phyloP scores from a whole-genome alignment of 192 early-diverging fungal species.

The Coemansia sp. region DNA sequence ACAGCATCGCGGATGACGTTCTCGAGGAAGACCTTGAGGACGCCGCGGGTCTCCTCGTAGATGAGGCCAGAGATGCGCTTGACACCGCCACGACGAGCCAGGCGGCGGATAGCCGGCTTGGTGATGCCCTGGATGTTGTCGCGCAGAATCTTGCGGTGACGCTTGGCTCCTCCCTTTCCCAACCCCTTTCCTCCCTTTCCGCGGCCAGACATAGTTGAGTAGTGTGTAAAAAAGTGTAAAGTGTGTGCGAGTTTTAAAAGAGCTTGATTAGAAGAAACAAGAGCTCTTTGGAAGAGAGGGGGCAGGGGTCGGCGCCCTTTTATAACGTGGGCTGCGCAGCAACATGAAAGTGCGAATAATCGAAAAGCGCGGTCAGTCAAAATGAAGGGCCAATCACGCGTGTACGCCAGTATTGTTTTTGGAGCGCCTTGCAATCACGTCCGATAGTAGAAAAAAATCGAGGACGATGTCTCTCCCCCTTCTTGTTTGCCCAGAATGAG shows the following conservation, averaged over 20 bases:
- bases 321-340: not conserved
- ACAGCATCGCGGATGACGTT: slow-evolving; percentile 99
- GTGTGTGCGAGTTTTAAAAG: not conserved
- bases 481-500: not conserved
- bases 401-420: not conserved
- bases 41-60: slow-evolving; percentile 98
- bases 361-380: not conserved
- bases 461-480: not conserved
- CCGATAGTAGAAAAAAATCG: not conserved
- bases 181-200: slow-evolving; percentile 99
- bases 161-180: slow-evolving; percentile 99
- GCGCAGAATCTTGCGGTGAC: slow-evolving; percentile 99
- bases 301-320: not conserved
- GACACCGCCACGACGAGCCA: slow-evolving; percentile 98
- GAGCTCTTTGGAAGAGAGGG: not conserved
- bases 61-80: slow-evolving; percentile 99
- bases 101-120: slow-evolving; percentile 98
- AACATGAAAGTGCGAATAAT: not conserved
- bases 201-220: slow-evolving; percentile 84
- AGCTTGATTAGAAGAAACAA: not conserved
- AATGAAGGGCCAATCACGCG: not conserved
- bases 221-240: not conserved
- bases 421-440: not conserved
- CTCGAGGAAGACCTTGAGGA: slow-evolving; percentile 98
- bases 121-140: slow-evolving; percentile 93